A percentile compares a stretch with the other conserved stretches of the same genome.
phyloP scores from a whole-genome alignment of 2,329 filamentous ascomycete species.

The Neonectria ditissima region DNA sequence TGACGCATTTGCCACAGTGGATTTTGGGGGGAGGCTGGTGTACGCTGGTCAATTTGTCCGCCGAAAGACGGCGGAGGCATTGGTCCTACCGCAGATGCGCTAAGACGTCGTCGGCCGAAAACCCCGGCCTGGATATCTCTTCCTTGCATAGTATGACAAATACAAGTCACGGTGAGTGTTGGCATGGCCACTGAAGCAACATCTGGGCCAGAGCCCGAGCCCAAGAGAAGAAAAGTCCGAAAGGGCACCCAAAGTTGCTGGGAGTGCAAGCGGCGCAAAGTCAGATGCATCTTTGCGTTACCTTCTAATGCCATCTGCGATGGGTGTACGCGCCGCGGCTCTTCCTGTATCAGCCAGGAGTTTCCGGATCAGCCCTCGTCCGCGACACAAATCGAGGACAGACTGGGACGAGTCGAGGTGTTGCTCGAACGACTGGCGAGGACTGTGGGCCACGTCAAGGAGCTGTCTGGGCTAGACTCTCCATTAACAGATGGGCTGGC shows the following conservation, averaged over 20 bases:
- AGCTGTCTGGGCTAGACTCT: neutral
- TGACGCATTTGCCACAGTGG: no score
- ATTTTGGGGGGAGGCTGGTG: no score
- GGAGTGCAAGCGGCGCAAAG: slow-evolving; percentile 29
- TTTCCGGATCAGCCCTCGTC: slow-evolving; percentile 14
- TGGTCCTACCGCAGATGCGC: no score
- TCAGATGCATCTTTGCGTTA: slow-evolving; percentile 21
- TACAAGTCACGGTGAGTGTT: no score
- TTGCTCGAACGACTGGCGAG: slow-evolving; percentile 13
- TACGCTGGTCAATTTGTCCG: no score
- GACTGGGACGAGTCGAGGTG: slow-evolving; percentile 25
- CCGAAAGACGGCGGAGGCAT: no score
- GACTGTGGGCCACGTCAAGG: neutral
- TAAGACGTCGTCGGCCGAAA: no score
- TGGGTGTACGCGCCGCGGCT: slow-evolving; percentile 19
- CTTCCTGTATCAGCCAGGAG: slow-evolving; percentile 24
- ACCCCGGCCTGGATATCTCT: no score
- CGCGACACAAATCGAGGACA: slow-evolving; percentile 17
- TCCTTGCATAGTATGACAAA: no score
- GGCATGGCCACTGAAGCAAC: no score
- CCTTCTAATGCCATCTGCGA: slow-evolving; percentile 11
- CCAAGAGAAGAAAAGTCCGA: slow-evolving; percentile 27
- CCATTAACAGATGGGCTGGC: neutral
- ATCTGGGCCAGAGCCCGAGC: no score
- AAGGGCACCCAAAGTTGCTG: slow-evolving; percentile 31